Base-by-base conservation (phyloP, 768 basidiomycete species). In the Xerocomellus chrysenteron region DNA sequence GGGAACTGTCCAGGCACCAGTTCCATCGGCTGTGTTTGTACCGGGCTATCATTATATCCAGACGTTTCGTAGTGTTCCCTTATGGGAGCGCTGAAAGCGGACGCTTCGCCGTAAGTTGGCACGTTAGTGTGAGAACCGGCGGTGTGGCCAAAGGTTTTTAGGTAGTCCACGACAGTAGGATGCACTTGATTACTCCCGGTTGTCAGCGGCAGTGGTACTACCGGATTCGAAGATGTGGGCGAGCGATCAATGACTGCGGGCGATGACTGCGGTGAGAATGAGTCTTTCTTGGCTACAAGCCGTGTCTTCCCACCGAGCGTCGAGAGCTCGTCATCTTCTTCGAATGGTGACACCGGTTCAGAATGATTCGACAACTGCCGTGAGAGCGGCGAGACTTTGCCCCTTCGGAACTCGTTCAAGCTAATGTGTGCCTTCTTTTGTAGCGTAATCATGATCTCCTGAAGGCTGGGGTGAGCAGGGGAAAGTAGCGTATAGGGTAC, bases 181-280 rank as follows among this genome's bases (percentile, higher is more conserved):
- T 88, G 82, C 19, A 86, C 75, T 26, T 79, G 75, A 51, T 78
- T 79, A 47, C 76, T 68, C 14, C 77, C 76, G 5, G 81, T 75
- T 19, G 80, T 77, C 40, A 90, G 66, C 3, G 87, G 87, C 6
- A 90, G 73, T 17, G 89, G 88, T 10, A 90, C 84, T 26, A 90
- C 78, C 2, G 88, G 88, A 61, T 88, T 85, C 46, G 78, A 79
- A 11, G 87, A 84, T n/a, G 75, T 81, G 9, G 89, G 89, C 9
- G 88, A 90, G 41, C 83, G 80, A 24, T 88, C 84, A 47, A 82
- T 58, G 48, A 73, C 55, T 54, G 62, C 50, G 62, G 75, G 65
- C 2, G 68, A 63, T 28, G 85, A 68, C 36, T 76, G 74, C 2
- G 82, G 82, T 16, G 85, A 84, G 37, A 76, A 68, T 0, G 82